phyloP scores from a whole-genome alignment of 2,329 filamentous ascomycete genomes.

The Bipolaris oryzae region DNA sequence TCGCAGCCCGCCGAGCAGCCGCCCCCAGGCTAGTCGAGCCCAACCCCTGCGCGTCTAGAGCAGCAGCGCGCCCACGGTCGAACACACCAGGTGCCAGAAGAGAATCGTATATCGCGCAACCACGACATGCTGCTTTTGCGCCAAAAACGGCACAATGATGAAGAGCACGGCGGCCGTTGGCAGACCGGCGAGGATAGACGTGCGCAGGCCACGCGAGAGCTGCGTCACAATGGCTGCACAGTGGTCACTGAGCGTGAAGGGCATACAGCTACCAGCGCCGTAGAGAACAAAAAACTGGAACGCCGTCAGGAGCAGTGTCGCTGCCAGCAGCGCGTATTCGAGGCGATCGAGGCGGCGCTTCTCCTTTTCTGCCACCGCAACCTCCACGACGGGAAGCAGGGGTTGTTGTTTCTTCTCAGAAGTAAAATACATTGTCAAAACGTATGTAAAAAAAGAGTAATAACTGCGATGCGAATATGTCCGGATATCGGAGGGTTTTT shows the following conservation, averaged over 20 bases:
- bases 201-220: slow-evolving; percentile 26
- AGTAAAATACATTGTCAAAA: slow-evolving; percentile 2
- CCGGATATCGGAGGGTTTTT: too few relatives aligned
- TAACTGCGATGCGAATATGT: too few relatives aligned
- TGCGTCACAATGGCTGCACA: slow-evolving; percentile 17
- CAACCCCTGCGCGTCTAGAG: slow-evolving; percentile 13
- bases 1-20: slow-evolving; percentile 18
- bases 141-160: slow-evolving; percentile 27
- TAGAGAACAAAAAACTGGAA: slow-evolving; percentile 29
- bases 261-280: slow-evolving; percentile 13
- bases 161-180: slow-evolving; percentile 30
- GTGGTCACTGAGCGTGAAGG: background rate
- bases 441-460: too few relatives aligned
- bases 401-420: slow-evolving; percentile 8
- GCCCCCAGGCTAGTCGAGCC: slow-evolving; percentile 12
- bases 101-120: slow-evolving; percentile 28
- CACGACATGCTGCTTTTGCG: slow-evolving; percentile 21
- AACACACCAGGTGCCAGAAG: slow-evolving; percentile 32
- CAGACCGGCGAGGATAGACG: slow-evolving; percentile 27
- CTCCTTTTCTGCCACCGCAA: background rate
- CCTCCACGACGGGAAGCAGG: slow-evolving; percentile 9
- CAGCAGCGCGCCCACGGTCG: slow-evolving; percentile 26
- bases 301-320: slow-evolving; percentile 16
- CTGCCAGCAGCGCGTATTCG: slow-evolving; percentile 11
- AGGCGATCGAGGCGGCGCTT: slow-evolving; percentile 4